Conservation (phyloP, 2,329 filamentous ascomycete species). For the Sphaerostilbella broomeana region DNA sequence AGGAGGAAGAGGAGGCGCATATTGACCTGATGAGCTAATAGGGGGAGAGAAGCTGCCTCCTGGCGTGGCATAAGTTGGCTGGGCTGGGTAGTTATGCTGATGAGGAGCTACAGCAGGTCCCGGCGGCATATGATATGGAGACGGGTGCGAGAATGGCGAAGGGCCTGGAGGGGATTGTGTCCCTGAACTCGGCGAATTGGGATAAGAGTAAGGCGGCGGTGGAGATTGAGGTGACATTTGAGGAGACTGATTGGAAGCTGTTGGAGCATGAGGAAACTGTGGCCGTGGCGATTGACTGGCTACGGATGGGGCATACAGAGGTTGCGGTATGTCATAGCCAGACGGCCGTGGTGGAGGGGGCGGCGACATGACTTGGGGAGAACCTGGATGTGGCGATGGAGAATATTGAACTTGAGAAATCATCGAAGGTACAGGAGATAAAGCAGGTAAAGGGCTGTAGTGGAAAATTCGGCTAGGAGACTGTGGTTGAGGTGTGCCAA, state of each 20-base stretch:
- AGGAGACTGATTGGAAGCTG: constrained; percentile 2
- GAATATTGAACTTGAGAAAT: not conserved
- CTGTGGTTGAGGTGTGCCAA: not conserved
- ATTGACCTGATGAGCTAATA: not conserved
- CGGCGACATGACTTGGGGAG: constrained; percentile 4
- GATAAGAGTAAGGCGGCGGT: constrained; percentile 8
- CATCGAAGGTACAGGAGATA: constrained; percentile 1
- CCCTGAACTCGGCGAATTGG: constrained; percentile 2
- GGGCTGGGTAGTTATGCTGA: constrained; percentile 11
- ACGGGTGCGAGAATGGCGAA: constrained; percentile 5
- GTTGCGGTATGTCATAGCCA: constrained; percentile 9
- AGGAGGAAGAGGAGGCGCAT: constrained; percentile 22
- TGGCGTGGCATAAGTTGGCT: constrained; percentile 10
- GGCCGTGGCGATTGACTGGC: constrained; percentile 10
- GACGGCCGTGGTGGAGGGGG: constrained; percentile 3
- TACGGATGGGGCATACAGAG: constrained; percentile 12
- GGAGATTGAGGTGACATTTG: constrained; percentile 11
- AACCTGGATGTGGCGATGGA: constrained; percentile 1
- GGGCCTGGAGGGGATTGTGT: too few relatives aligned
- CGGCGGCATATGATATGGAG: constrained; percentile 8
- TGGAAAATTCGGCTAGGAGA: not conserved
- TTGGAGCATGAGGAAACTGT: constrained; percentile 7
- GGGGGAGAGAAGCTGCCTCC: not conserved
- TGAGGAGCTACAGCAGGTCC: constrained; percentile 4
- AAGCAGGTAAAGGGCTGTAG: not conserved